Base-by-base conservation (phyloP, 495 filamentous ascomycete genomes). In the Aspergillus sclerotiicarbonarius region DNA sequence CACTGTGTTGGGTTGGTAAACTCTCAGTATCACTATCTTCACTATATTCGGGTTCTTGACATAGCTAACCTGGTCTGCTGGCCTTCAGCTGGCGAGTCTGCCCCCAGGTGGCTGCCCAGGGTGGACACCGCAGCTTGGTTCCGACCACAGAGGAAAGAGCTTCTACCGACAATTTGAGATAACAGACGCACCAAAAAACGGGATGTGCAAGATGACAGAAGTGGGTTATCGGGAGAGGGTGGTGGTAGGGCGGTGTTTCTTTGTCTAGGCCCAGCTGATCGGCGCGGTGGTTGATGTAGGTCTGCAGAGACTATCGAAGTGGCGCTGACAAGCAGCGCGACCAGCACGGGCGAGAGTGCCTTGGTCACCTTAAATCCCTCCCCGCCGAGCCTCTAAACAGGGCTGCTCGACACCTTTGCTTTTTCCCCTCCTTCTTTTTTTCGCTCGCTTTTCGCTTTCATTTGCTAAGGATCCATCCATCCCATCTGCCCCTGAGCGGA, bases 231-330 rank as follows among this genome's bases (percentile, higher is more conserved):
- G 16, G 15, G 31, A 51, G 48, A 12, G 47, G 47, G 15, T n/a
- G 19, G 13, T n/a, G 45, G 2, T 19, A 12, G 47, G 47, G 15
- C 5, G 19, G 13, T n/a, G 45, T 10, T 19, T 44, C 21, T 25
- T 56, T 25, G 44, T 49, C 44, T 18, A 16, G n/a, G 15, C 10
- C 10, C 9, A 35, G 19, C 16, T 2, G 51, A 57, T 51, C 48
- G 46, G 9, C 48, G 55, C 3, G 18, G 51, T 43, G 31, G 7
- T n/a, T 41, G 4, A 13, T 41, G 37, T 12, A 41, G 37, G 21
- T 35, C 44, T 16, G 45, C 51, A 58, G 45, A 10, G 30, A 55
- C 55, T 62, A 62, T 62, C 31, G 60, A 62, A 44, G 51, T 58
- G 55, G 60, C 55, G 60, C 46, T 35, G 39, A 32, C 48, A 50